Percentiles rank a stretch among this genome's conserved stretches.
These are phyloP conservation scores for Boletus semigastroideus DNA, from an alignment of 1,284 basidiomycete genomes.

Conservation along the genomic window DNA sequence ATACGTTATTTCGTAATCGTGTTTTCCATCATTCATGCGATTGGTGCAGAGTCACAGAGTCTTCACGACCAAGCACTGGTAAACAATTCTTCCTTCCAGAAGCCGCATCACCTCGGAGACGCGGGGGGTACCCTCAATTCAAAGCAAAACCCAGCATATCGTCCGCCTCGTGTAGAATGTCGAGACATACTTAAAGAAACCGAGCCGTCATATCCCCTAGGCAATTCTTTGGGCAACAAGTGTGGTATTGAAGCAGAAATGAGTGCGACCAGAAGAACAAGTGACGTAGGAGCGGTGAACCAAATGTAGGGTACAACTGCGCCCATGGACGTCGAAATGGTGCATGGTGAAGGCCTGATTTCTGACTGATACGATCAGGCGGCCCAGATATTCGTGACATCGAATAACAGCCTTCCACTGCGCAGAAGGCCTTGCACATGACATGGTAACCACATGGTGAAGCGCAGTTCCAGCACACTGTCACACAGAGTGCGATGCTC, in stretches of 20 bases:
- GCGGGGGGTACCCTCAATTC: slow-evolving; percentile 22
- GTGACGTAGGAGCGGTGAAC: slow-evolving; percentile 30
- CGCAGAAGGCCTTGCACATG: slow-evolving; percentile 6
- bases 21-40: neutral
- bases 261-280: slow-evolving; percentile 36
- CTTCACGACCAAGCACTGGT: slow-evolving; percentile 9
- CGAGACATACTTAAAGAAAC: slow-evolving; percentile 10
- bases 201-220: slow-evolving; percentile 8
- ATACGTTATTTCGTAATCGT: neutral
- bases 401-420: slow-evolving; percentile 17
- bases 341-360: slow-evolving; percentile 36
- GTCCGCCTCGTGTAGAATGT: slow-evolving; percentile 21
- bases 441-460: slow-evolving; percentile 36
- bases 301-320: slow-evolving; percentile 31
- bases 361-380: slow-evolving; percentile 14
- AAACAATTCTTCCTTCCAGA: slow-evolving; percentile 21
- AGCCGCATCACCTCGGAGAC: slow-evolving; percentile 30
- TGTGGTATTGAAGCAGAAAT: slow-evolving; percentile 28
- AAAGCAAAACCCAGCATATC: slow-evolving; percentile 13
- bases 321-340: slow-evolving; percentile 34
- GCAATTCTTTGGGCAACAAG: slow-evolving; percentile 9
- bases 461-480: slow-evolving; percentile 35
- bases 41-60: slow-evolving; percentile 7
- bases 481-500: slow-evolving; percentile 37
- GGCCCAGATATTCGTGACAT: slow-evolving; percentile 1